Evolutionary conservation across 169 alveolate species (phyloP).

Genomic region (Cytauxzoon felis): DNA sequence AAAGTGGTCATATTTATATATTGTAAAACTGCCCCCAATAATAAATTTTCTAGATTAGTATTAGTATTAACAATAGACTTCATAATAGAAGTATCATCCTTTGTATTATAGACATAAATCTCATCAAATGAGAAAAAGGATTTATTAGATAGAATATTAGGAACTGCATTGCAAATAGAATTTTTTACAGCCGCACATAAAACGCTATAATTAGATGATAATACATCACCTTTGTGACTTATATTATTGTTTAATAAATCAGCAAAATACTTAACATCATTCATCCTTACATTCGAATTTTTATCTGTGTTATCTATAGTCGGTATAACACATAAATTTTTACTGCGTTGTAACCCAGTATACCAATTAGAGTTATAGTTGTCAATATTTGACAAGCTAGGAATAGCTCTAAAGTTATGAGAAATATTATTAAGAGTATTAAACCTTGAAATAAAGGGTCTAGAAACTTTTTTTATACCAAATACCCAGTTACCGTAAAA

Average conservation of each 20-base stretch:
- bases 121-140: background rate
- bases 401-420: no score
- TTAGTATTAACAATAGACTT: background rate
- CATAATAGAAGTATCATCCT: background rate
- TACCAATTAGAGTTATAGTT: no score
- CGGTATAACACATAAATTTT: no score
- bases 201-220: background rate
- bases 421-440: no score
- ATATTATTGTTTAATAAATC: constrained; percentile 9
- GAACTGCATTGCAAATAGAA: constrained; percentile 1
- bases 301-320: no score
- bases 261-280: constrained; percentile 7
- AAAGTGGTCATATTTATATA: constrained; percentile 28
- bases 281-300: no score
- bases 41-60: constrained; percentile 20
- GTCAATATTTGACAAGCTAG: no score
- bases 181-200: background rate
- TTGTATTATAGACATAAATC: background rate
- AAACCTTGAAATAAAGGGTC: no score
- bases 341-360: no score
- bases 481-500: no score
- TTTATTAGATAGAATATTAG: background rate
- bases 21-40: constrained; percentile 3
- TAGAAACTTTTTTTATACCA: no score
- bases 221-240: background rate